Percentiles rank a stretch among this genome's conserved stretches.
Evolutionary conservation across 2,329 filamentous ascomycete genomes (phyloP).

Genomic region (Penicillium sclerotiorum): DNA sequence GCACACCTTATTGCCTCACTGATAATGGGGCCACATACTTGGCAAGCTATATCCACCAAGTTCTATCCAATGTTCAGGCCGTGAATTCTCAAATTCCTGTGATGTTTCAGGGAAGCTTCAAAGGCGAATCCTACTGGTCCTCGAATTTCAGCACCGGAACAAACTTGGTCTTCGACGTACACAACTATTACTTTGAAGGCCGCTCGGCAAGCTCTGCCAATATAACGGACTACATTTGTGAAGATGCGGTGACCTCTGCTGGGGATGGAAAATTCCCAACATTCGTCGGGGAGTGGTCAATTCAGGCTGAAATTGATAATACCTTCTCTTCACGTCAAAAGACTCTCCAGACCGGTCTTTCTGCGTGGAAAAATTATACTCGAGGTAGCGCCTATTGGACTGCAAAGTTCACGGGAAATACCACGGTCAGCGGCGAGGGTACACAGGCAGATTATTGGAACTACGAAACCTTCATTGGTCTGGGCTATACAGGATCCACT

Average conservation of each 20-base stretch:
- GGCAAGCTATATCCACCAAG: constrained; percentile 25
- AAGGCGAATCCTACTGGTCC: constrained; percentile 24
- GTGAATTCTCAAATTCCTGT: constrained; percentile 24
- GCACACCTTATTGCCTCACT: constrained; percentile 25
- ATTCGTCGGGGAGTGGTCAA: constrained; percentile 29
- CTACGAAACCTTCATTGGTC: constrained; percentile 17
- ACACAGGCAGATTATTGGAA: constrained; percentile 21
- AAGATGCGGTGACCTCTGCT: constrained; percentile 17
- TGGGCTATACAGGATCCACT: neutral
- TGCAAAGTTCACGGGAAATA: constrained; percentile 21
- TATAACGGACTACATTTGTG: constrained; percentile 17
- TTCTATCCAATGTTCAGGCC: constrained; percentile 18
- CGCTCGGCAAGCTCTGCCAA: constrained; percentile 18
- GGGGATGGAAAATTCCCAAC: constrained; percentile 25
- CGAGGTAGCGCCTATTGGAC: constrained; percentile 27
- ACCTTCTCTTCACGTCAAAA: constrained; percentile 15
- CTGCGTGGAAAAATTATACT: constrained; percentile 15
- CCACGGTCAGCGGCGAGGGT: constrained; percentile 15
- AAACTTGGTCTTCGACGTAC: constrained; percentile 31
- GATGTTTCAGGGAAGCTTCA: constrained; percentile 33
- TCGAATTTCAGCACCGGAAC: constrained; percentile 10
- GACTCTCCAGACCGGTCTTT: constrained; percentile 21
- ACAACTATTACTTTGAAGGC: constrained; percentile 30
- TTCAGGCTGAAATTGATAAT: constrained; percentile 21
- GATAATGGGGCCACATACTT: constrained; percentile 27